Evolutionary conservation across 1,139 yeast species (phyloP).

Genomic region (Spathaspora sp.): DNA sequence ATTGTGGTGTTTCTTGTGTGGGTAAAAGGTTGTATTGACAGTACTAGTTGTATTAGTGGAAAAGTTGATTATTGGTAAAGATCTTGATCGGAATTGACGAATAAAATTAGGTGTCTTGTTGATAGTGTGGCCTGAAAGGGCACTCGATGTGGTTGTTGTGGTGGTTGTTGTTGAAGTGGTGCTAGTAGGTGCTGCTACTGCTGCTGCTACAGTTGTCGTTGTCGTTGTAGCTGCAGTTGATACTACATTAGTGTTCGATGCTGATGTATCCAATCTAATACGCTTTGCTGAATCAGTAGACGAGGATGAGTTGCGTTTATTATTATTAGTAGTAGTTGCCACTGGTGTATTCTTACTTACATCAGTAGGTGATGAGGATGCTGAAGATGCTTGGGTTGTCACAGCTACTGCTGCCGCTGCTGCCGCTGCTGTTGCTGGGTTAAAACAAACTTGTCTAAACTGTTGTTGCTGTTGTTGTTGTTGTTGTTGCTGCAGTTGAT

Average conservation of each 20-base stretch:
- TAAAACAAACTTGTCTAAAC: conserved; percentile 37
- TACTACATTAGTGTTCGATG: conserved; percentile 2
- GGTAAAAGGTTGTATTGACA: conserved; percentile 15
- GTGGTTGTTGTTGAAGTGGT: conserved; percentile 1
- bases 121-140: conserved; percentile 9
- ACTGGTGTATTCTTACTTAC: conserved; percentile 7
- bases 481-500: conserved; percentile 3
- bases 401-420: conserved; percentile 9
- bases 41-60: background rate
- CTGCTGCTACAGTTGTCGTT: conserved; percentile 2
- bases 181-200: background rate
- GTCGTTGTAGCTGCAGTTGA: conserved; percentile 6
- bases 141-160: conserved; percentile 2
- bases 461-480: conserved; percentile 17
- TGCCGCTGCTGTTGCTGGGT: conserved; percentile 13
- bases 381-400: conserved; percentile 5
- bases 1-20: conserved; percentile 13
- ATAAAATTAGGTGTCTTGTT: conserved; percentile 38
- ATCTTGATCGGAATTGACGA: conserved; percentile 42
- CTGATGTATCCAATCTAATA: conserved; percentile 13
- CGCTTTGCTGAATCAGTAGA: conserved; percentile 15
- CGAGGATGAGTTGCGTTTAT: conserved; percentile 14
- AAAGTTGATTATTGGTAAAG: conserved; percentile 39
- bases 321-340: conserved; percentile 12
- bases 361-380: conserved; percentile 5